phyloP scores from a whole-genome alignment of 2,329 filamentous ascomycete species.

The Lasiodiplodia gonubiensis region DNA sequence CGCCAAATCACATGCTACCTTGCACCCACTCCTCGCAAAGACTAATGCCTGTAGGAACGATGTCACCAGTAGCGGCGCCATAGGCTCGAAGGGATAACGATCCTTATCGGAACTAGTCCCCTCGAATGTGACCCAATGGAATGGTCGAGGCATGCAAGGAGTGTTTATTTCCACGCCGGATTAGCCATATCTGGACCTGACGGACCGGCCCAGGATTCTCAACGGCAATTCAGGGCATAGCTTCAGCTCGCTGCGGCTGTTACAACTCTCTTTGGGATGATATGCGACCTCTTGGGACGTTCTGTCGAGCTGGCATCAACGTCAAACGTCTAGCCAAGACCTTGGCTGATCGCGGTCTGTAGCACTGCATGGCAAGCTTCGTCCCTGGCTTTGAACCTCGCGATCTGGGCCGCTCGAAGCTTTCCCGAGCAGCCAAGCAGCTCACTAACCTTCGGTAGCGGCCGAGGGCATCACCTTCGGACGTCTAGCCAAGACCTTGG shows the following conservation, averaged over 20 bases:
- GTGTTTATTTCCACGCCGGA: constrained; percentile 9
- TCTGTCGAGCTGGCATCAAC: not conserved
- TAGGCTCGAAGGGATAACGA: not conserved
- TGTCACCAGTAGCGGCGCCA: not conserved
- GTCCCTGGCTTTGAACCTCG: not conserved
- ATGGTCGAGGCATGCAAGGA: constrained; percentile 18
- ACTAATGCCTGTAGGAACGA: not conserved
- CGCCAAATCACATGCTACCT: not conserved
- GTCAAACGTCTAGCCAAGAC: constrained; percentile 24
- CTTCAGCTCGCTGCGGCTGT: not conserved
- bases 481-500: constrained; percentile 25
- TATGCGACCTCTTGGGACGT: not conserved
- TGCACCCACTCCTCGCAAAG: not conserved
- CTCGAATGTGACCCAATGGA: not conserved
- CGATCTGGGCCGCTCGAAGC: not conserved
- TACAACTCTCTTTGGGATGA: not conserved
- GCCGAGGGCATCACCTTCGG: constrained; percentile 5
- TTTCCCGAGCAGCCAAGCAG: not conserved
- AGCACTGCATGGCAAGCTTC: constrained; percentile 17
- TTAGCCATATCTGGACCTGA: too few relatives aligned
- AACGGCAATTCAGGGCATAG: not conserved
- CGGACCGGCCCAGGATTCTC: not conserved
- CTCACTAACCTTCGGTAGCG: not conserved
- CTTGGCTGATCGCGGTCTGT: constrained; percentile 20
- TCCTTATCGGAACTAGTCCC: not conserved